phyloP scores from a whole-genome alignment of 495 filamentous ascomycete species.

The Chlorociboria aeruginascens region DNA sequence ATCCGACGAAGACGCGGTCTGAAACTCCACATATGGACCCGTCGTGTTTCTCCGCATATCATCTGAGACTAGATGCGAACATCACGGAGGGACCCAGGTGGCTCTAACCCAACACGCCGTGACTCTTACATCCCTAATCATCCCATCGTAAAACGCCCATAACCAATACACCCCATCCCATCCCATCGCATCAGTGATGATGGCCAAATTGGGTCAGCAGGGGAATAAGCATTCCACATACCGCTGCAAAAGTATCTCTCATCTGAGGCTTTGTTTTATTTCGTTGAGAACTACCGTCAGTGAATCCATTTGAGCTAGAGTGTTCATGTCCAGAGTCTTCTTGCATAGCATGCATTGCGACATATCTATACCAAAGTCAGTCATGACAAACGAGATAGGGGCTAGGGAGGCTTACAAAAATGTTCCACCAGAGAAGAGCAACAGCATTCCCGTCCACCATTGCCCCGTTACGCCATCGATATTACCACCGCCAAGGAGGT shows the following conservation, averaged over 20 bases:
- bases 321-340: slow-evolving; percentile 44
- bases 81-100: no score
- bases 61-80: background rate
- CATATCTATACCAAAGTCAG: slow-evolving; percentile 48
- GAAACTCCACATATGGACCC: no score
- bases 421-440: slow-evolving; percentile 88
- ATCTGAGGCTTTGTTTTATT: slow-evolving; percentile 41
- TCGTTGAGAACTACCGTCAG: slow-evolving; percentile 40
- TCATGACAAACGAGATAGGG: slow-evolving; percentile 8
- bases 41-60: no score
- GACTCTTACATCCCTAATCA: background rate
- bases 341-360: slow-evolving; percentile 98
- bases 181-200: slow-evolving; percentile 29
- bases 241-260: slow-evolving; percentile 59
- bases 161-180: background rate
- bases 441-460: slow-evolving; percentile 86
- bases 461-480: slow-evolving; percentile 27
- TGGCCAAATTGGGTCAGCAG: slow-evolving; percentile 85
- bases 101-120: no score
- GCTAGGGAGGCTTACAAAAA: slow-evolving; percentile 62
- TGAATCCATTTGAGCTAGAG: slow-evolving; percentile 49
- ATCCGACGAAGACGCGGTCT: no score
- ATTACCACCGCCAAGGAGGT: slow-evolving; percentile 46
- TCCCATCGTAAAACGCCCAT: background rate
- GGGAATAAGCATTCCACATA: slow-evolving; percentile 83